Percentiles rank a stretch among this genome's conserved stretches.
Conservation (phyloP, 768 basidiomycete species). For the Suillus ampliporus region DNA sequence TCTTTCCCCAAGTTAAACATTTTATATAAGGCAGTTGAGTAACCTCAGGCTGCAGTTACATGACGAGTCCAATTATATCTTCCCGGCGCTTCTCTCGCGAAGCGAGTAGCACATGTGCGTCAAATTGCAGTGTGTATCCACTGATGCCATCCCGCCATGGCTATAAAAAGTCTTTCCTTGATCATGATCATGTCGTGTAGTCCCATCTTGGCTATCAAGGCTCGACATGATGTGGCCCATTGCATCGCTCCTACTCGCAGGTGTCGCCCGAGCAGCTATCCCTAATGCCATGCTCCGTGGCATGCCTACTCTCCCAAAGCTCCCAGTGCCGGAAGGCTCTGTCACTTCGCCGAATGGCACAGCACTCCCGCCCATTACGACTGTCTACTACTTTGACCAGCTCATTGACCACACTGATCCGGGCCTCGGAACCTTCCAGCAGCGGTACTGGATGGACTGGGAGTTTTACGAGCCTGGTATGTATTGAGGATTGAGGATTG, state of each 20-base stretch:
- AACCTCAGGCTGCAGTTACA: background rate
- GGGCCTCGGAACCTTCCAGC: slow-evolving; percentile 70
- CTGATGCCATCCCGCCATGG: slow-evolving; percentile 27
- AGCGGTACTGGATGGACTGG: slow-evolving; percentile 74
- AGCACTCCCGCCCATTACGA: slow-evolving; percentile 29
- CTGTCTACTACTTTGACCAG: slow-evolving; percentile 38
- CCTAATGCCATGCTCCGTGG: slow-evolving; percentile 26
- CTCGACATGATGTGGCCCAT: background rate
- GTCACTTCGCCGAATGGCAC: slow-evolving; percentile 32
- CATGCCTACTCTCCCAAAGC: slow-evolving; percentile 17
- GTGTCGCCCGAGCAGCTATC: slow-evolving; percentile 27
- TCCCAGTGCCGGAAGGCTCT: slow-evolving; percentile 17
- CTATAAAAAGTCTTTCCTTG: slow-evolving; percentile 11
- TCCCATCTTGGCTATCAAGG: slow-evolving; percentile 31
- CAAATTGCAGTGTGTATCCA: slow-evolving; percentile 23
- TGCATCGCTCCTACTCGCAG: background rate
- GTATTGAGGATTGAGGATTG: slow-evolving; percentile 18
- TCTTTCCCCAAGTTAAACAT: background rate
- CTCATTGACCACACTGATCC: slow-evolving; percentile 55
- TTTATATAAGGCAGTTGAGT: background rate
- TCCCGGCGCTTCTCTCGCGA: background rate
- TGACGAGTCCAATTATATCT: background rate
- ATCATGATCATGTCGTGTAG: slow-evolving; percentile 33
- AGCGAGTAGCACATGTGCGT: background rate
- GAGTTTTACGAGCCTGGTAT: slow-evolving; percentile 65